A percentile compares a stretch with the other conserved stretches of the same genome.
Evolutionary conservation across 176 grass and related monocot genomes (phyloP).

Genomic region (Carex cristatella): DNA sequence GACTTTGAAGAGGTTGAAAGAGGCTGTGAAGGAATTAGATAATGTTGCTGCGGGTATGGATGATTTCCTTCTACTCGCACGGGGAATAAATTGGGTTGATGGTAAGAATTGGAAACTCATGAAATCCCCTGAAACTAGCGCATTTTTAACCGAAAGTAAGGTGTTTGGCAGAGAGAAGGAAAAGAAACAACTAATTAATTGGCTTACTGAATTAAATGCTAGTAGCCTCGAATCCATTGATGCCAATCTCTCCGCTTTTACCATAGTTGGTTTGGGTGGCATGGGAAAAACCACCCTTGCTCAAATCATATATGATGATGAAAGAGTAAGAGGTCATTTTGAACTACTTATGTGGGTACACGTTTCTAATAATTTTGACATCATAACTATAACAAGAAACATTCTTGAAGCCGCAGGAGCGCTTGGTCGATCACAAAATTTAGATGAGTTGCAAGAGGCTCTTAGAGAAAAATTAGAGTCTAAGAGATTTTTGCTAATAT

Average conservation of each 20-base stretch:
- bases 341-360: constrained; percentile 34
- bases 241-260: background rate
- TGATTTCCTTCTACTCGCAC: background rate
- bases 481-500: constrained; percentile 36
- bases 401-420: constrained; percentile 7
- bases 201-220: background rate
- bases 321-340: constrained; percentile 9
- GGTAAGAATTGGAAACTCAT: background rate
- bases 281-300: constrained; percentile 48
- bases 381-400: constrained; percentile 26
- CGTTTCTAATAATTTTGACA: constrained; percentile 35
- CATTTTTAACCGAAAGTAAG: background rate
- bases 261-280: constrained; percentile 31
- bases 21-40: constrained; percentile 30
- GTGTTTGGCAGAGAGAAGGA: constrained; percentile 18
- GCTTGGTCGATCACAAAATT: background rate
- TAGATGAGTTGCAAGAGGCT: constrained; percentile 13
- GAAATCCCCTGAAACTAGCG: background rate
- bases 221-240: background rate
- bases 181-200: background rate
- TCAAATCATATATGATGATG: constrained; percentile 31
- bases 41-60: background rate
- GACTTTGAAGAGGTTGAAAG: constrained; percentile 18
- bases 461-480: constrained; percentile 23
- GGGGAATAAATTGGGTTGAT: background rate